Evolutionary conservation across 2,329 filamentous ascomycete species (phyloP).

Genomic region (Lasiodiplodia sp.): DNA sequence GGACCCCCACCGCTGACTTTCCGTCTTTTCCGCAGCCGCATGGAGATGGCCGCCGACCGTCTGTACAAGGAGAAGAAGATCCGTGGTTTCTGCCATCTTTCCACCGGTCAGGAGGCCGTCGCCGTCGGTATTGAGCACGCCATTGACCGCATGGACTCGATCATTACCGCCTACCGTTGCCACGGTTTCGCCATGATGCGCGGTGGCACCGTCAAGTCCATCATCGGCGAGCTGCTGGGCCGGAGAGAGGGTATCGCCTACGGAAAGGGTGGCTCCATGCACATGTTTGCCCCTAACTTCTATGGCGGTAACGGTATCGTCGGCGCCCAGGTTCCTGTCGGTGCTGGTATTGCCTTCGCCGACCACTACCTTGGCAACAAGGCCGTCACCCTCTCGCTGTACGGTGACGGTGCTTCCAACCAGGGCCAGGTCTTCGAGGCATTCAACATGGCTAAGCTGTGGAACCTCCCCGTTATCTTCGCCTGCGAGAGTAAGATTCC

Average conservation of each 20-base stretch:
- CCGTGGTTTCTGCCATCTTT: constrained; percentile 98
- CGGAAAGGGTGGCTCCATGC: constrained; percentile 99
- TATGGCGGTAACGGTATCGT: constrained; percentile 99
- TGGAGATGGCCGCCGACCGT: constrained; percentile 99
- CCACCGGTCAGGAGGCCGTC: constrained; percentile 96
- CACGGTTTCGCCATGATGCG: constrained; percentile 99
- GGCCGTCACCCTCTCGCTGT: constrained; percentile 87
- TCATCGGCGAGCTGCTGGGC: constrained; percentile 95
- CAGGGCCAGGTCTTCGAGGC: constrained; percentile 99
- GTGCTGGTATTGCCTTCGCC: constrained; percentile 94
- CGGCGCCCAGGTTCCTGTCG: constrained; percentile 96
- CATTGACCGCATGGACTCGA: constrained; percentile 86
- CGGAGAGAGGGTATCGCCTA: constrained; percentile 96
- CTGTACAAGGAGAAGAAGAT: constrained; percentile 99
- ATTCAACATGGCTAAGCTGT: constrained; percentile 99
- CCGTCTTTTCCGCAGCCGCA: constrained; percentile 69
- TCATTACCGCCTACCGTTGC: constrained; percentile 98
- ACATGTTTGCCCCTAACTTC: constrained; percentile 99
- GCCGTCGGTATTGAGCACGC: constrained; percentile 97
- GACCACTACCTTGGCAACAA: constrained; percentile 91
- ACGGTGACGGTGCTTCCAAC: constrained; percentile 98
- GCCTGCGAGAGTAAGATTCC: constrained; percentile 89
- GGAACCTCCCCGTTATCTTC: constrained; percentile 94
- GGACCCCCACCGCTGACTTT: constrained; percentile 23
- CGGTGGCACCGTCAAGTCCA: constrained; percentile 85